Conservation (phyloP, 2,329 filamentous ascomycete species). For the Hymenoscyphus linearis region DNA sequence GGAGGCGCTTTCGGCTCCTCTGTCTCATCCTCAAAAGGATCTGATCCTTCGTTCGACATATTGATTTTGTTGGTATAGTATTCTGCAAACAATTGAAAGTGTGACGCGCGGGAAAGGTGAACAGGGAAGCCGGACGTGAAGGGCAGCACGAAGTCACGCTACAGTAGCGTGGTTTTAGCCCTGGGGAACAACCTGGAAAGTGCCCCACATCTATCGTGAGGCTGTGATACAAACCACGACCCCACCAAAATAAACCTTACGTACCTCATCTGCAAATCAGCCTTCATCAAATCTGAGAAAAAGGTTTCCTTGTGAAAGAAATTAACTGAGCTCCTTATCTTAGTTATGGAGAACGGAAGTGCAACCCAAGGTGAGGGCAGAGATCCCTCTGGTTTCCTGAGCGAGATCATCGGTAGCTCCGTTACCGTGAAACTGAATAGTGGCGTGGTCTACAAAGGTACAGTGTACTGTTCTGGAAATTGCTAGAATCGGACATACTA, state of each 20-base stretch:
- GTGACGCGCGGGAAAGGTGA: background rate
- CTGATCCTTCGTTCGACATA: slow-evolving; percentile 15
- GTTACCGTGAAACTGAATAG: slow-evolving; percentile 98
- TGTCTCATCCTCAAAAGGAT: slow-evolving; percentile 9
- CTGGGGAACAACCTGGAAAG: too few relatives aligned
- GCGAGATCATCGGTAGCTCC: slow-evolving; percentile 88
- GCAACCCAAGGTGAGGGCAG: slow-evolving; percentile 64
- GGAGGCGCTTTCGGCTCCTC: slow-evolving; percentile 4
- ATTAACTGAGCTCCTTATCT: background rate
- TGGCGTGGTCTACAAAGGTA: slow-evolving; percentile 93
- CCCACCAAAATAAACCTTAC: background rate
- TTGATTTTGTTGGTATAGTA: background rate
- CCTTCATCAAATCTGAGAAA: background rate
- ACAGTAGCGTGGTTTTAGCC: background rate
- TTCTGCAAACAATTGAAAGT: background rate
- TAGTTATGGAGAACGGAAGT: slow-evolving; percentile 66
- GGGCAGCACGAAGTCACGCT: background rate
- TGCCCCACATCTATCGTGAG: background rate
- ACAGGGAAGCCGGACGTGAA: background rate
- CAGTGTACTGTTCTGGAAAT: background rate
- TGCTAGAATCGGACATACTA: slow-evolving; percentile 6
- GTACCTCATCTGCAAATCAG: background rate
- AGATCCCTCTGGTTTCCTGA: slow-evolving; percentile 88
- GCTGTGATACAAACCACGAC: background rate
- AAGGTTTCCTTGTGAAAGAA: background rate